Base-by-base conservation (phyloP, 495 filamentous ascomycete genomes). In the Umbilicaria muhlenbergii region DNA sequence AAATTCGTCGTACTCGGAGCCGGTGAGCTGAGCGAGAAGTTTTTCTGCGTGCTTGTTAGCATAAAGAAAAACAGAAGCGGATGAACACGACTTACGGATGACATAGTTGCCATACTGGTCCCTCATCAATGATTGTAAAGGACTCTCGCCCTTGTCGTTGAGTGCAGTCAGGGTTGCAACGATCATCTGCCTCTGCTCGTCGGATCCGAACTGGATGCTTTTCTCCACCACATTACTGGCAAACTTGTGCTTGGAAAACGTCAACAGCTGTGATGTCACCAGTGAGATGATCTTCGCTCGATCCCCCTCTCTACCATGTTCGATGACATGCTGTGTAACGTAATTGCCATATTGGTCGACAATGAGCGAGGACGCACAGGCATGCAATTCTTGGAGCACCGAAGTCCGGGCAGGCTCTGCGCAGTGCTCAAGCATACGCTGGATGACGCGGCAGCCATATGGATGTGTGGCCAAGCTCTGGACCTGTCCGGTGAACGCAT, bases 181-280 rank as follows among this genome's bases (percentile, higher is more conserved):
- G 51, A 98, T 92, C 34, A 72, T 69, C 14, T 63, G 71, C 38
- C 80, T 76, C 53, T 93, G 77, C 38, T 80, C 71, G 15, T 73
- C 64, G 1, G 72, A 77, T 11, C 83, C 86, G 49, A 74, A 75
- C 43, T 79, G 66, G 39, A 98, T 84, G 51, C 86, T 91, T 66
- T 88, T 93, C 63, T 98, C 91, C 1, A 98, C 92, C 5, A 98
- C 91, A 52, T 98, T 95, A 51, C 86, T 94, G 3, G 92, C 91
- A 54, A 87, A 94, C 57, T 98, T 96, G 63, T 96, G 89, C 65
- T 85, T 93, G 5, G 85, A 94, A 51, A 81, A 75, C 1, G 64
- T 65, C n/a, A 92, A 58, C 0, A 92, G 62, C 41, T 86, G 73
- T 5, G 65, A 66, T 41, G 75, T 80, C 50, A 98, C 80, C 31